phyloP scores from a whole-genome alignment of 1,284 basidiomycete species.

The Abortiporus biennis region DNA sequence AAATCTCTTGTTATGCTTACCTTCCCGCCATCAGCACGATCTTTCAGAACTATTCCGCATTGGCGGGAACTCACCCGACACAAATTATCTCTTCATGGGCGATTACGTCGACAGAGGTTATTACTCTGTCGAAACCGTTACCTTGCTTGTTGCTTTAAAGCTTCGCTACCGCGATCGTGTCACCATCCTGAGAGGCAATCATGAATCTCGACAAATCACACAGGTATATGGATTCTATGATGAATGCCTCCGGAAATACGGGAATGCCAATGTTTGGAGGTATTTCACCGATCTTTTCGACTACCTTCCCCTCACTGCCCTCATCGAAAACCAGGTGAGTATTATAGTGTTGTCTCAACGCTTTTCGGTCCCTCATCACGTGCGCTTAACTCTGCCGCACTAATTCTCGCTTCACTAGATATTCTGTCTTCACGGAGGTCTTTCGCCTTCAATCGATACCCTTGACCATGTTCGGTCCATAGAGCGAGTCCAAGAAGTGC shows the following conservation, averaged over 20 bases:
- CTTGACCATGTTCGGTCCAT: constrained; percentile 98
- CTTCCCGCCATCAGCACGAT: constrained; percentile 73
- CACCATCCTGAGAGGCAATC: constrained; percentile 97
- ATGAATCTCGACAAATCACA: constrained; percentile 99
- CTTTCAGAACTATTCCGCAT: constrained; percentile 99
- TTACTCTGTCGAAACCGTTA: constrained; percentile 99
- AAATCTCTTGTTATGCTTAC: neutral
- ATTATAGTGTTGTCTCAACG: constrained; percentile 3
- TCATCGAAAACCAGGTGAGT: constrained; percentile 97
- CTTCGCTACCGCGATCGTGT: constrained; percentile 97
- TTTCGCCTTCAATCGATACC: constrained; percentile 98
- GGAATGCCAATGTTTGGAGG: constrained; percentile 99
- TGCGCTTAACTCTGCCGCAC: neutral
- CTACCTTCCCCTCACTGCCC: constrained; percentile 92
- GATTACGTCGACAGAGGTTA: constrained; percentile 99
- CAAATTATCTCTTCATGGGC: constrained; percentile 99
- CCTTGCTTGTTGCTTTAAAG: constrained; percentile 96
- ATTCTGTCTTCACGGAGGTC: constrained; percentile 98
- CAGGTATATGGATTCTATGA: constrained; percentile 99
- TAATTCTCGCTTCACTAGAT: constrained; percentile 55
- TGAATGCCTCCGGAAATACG: constrained; percentile 99
- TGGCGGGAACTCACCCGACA: constrained; percentile 98
- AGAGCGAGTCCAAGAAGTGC: constrained; percentile 98
- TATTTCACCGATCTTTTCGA: constrained; percentile 99
- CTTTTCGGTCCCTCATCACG: too few species aligned